phyloP scores from a whole-genome alignment of 441 rosid species.

The Pelargonium cotyledonis region DNA sequence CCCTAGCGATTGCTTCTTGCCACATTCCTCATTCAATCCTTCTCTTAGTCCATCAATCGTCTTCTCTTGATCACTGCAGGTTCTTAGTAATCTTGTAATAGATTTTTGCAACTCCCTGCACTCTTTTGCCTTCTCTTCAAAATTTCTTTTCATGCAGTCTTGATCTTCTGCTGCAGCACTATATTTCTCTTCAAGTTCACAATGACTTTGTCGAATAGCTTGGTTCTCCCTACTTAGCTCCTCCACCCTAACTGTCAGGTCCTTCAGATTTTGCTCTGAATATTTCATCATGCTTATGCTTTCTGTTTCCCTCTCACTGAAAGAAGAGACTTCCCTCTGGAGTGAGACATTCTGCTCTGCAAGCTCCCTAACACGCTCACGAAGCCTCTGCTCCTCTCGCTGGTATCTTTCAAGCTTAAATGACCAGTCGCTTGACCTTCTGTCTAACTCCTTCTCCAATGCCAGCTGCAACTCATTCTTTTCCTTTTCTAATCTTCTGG shows the following conservation, averaged over 20 bases:
- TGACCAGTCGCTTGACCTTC: conserved; percentile 94
- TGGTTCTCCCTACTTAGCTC: conserved; percentile 47
- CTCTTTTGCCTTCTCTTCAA: conserved; percentile 82
- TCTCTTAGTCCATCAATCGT: conserved; percentile 69
- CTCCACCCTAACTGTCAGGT: conserved; percentile 48
- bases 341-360: conserved; percentile 94
- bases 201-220: conserved; percentile 40
- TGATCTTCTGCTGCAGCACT: conserved; percentile 45
- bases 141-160: conserved; percentile 50
- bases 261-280: conserved; percentile 57
- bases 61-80: conserved; percentile 79
- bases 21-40: conserved; percentile 39
- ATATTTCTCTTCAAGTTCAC: conserved; percentile 49
- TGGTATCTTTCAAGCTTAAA: conserved; percentile 70
- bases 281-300: conserved; percentile 42
- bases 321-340: conserved; percentile 72
- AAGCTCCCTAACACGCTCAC: conserved; percentile 87
- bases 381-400: conserved; percentile 80
- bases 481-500: conserved; percentile 62
- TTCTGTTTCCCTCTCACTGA: conserved; percentile 65
- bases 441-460: conserved; percentile 88
- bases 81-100: conserved; percentile 54
- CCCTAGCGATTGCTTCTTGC: conserved; percentile 41
- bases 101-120: conserved; percentile 85
- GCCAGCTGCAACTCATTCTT: conserved; percentile 70